Base-by-base conservation (phyloP, 495 filamentous ascomycete species). In the Xylaria cubensis region DNA sequence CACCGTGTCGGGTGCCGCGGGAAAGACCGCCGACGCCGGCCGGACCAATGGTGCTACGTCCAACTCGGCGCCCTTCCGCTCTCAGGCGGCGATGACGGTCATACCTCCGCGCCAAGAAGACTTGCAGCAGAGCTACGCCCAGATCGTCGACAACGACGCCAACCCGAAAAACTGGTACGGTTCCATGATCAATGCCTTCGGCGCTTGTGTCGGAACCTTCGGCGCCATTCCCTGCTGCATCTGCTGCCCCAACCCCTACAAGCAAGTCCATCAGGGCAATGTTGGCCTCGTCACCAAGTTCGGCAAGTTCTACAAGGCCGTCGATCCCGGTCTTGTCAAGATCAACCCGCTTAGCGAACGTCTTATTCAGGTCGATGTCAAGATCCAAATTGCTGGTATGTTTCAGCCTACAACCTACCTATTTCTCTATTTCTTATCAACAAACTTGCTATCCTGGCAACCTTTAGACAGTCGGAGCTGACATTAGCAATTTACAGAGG, bases 311-410 rank as follows among this genome's bases (percentile, higher is more conserved):
- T 93, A 97, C 81, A 93, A 95, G 75, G 93, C 96, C 34, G 96
- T 99, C 68, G 96, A 99, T 82, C 96, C 96, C 32, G 96, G 96
- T 81, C 90, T 99, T 39, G 94, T 98, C 79, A 97, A 97, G 86
- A 90, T 99, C 84, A 99, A 99, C 85, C 94, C 94, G n/a, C 89
- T 98, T 61, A 94, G 91, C 74, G 96, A 99, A 85, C 88, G 86
- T 58, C 87, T 99, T 32, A 92, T 92, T 74, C 92, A 95, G 73
- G 93, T 99, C 74, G 96, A 99, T 80, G 96, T 99, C 81, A 98
- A 98, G 89, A 98, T 98, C 76, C 96, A 99, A 84, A 97, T 98
- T 75, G 94, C 94, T 80, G 90, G 87, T 89, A 86, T 69, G 88
- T 85, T 56, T 32, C 63, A 24, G 41, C 64, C 39, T 29, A 29